Evolutionary conservation across 2,329 filamentous ascomycete genomes (phyloP).

Genomic region (Talaromyces atroroseus): DNA sequence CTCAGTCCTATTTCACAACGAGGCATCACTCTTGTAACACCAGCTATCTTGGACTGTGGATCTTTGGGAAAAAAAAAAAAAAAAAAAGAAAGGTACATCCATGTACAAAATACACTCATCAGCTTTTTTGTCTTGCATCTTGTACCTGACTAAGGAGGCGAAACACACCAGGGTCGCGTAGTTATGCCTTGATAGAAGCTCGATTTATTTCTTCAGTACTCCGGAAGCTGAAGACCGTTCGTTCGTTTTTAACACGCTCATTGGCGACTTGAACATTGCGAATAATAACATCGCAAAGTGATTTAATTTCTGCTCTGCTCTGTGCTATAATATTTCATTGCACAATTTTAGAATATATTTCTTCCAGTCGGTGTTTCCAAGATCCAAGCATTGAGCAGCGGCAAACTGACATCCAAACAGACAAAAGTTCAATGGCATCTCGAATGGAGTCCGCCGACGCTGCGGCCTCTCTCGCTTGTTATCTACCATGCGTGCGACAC

Average conservation of each 20-base stretch:
- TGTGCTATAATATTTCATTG: neutral
- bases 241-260: neutral
- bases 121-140: neutral
- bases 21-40: neutral
- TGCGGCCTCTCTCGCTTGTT: constrained; percentile 29
- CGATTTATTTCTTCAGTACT: neutral
- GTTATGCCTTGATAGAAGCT: neutral
- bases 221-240: neutral
- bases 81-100: neutral
- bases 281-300: neutral
- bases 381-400: neutral
- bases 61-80: too few relatives aligned
- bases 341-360: neutral
- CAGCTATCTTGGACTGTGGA: neutral
- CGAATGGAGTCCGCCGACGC: constrained; percentile 15
- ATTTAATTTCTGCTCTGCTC: neutral
- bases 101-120: neutral
- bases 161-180: neutral
- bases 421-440: constrained; percentile 3
- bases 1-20: neutral
- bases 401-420: neutral
- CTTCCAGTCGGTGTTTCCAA: neutral
- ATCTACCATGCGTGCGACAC: constrained; percentile 31
- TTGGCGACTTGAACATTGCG: neutral
- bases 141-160: neutral